Evolutionary conservation across 495 filamentous ascomycete genomes (phyloP), one percentile per base, ranked within the genome.

Genomic region (Neurospora hispaniola): DNA sequence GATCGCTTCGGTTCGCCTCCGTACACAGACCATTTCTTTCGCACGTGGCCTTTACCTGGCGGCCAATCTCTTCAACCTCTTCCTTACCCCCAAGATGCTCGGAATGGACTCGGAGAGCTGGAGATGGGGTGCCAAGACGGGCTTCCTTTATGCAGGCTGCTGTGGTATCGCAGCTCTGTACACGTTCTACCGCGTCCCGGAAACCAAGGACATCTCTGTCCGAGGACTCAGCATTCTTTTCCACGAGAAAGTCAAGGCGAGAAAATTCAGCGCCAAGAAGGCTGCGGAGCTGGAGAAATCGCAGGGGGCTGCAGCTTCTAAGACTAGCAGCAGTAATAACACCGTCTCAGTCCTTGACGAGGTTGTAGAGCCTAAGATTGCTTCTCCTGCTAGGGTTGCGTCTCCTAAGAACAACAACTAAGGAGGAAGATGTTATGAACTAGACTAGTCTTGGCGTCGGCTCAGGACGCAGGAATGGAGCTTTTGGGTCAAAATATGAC

Each of bases 191-290:
- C 78, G 82, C 42, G 69, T 85, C n/a, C 83, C 82, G 73, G 75
- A 80, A 78, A 85, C 85, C 74, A 80, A 82, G 69, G 80, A 81
- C 71, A 81, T 85, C 14, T 88, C 86, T 16, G 88, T 82, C 74
- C 84, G 82, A 7, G 87, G 87, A 77, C 79, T 90, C n/a, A 88
- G 89, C 75, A 82, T 89, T 40, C 79, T 90, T 72, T 90, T 89
- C 78, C 82, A 86, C 72, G 82, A 83, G 62, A 81, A 79, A 23
- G 80, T 87, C 5, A 76, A 77, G 1, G 84, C 86, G 8, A 80
- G 84, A 71, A 80, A 87, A 73, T 89, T 89, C 75, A 77, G 69
- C 73, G 35, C 39, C 14, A 31, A 71, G 18, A 71, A 68, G 66
- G 76, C 74, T n/a, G 40, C 69, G 14, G 68, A 69, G 14, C 42